These are phyloP conservation scores for Psilocybe sp. DNA, from an alignment of 768 basidiomycete species.

Conservation along the genomic window DNA sequence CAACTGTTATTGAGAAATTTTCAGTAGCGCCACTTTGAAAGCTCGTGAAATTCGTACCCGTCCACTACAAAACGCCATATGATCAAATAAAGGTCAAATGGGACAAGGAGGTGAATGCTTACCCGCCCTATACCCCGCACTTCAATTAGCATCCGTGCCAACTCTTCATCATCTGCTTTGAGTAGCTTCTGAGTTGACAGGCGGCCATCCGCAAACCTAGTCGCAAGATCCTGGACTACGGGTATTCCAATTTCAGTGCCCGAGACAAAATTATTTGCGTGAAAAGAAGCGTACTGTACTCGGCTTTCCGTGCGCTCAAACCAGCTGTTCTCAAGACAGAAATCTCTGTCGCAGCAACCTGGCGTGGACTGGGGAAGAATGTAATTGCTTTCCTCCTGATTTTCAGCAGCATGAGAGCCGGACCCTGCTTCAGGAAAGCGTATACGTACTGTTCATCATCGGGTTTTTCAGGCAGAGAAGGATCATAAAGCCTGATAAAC, in stretches of 20 bases:
- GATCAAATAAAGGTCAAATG: not conserved
- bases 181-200: constrained; percentile 72
- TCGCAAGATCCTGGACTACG: constrained; percentile 74
- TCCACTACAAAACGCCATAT: constrained; percentile 42
- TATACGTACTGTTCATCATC: constrained; percentile 45
- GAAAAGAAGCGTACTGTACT: constrained; percentile 61
- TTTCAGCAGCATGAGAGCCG: constrained; percentile 1
- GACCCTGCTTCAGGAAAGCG: not conserved
- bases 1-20: constrained; percentile 42
- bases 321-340: constrained; percentile 68
- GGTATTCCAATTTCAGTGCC: constrained; percentile 1
- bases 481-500: constrained; percentile 76
- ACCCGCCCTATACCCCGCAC: constrained; percentile 80
- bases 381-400: constrained; percentile 21
- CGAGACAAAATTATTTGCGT: not conserved
- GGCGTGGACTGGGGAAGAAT: constrained; percentile 66
- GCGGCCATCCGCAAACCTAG: constrained; percentile 77
- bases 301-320: constrained; percentile 80
- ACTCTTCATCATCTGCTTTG: constrained; percentile 70
- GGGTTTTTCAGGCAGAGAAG: constrained; percentile 66
- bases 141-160: constrained; percentile 70
- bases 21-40: not conserved
- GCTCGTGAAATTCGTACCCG: constrained; percentile 36
- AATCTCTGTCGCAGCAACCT: constrained; percentile 63
- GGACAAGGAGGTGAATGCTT: constrained; percentile 23